Evolutionary conservation across 148 eudicot genomes (phyloP).

Genomic region (Rheum nobile): DNA sequence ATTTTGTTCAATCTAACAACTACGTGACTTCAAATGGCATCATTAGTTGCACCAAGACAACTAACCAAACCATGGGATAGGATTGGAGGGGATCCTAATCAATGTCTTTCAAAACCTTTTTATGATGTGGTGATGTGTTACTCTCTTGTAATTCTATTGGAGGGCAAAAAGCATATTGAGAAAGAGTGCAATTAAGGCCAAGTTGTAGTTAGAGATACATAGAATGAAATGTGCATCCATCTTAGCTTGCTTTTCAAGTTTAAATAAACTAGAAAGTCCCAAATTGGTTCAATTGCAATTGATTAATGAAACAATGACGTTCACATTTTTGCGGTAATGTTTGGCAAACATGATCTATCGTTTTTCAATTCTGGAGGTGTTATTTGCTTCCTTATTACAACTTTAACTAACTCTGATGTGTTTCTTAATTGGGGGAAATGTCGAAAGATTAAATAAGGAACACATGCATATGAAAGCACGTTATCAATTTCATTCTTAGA

Average conservation of each 20-base stretch:
- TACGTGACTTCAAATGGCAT: not conserved
- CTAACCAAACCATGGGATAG: constrained; percentile 1
- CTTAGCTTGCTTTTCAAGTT: not conserved
- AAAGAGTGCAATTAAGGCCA: constrained; percentile 8
- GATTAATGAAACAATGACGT: not conserved
- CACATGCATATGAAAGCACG: not conserved
- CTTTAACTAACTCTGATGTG: constrained; percentile 1
- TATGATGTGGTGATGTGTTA: not conserved
- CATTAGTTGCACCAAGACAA: not conserved
- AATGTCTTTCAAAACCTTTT: constrained; percentile 2
- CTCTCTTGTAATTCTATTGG: not conserved
- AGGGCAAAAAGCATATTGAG: not conserved
- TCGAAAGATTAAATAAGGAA: not conserved
- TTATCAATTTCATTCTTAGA: not conserved
- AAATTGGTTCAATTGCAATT: not conserved
- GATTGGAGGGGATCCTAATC: constrained; percentile 4
- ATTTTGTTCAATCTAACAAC: not conserved
- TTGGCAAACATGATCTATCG: constrained; percentile 3
- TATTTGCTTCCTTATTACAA: constrained; percentile 6
- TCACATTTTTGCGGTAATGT: not conserved
- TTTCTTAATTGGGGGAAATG: not conserved
- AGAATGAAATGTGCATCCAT: not conserved
- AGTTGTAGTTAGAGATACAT: constrained; percentile 8
- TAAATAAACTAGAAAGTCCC: not conserved
- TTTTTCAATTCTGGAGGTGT: not conserved